Base-by-base conservation (phyloP, 345 rosid genomes). In the Erodium maritimum region DNA sequence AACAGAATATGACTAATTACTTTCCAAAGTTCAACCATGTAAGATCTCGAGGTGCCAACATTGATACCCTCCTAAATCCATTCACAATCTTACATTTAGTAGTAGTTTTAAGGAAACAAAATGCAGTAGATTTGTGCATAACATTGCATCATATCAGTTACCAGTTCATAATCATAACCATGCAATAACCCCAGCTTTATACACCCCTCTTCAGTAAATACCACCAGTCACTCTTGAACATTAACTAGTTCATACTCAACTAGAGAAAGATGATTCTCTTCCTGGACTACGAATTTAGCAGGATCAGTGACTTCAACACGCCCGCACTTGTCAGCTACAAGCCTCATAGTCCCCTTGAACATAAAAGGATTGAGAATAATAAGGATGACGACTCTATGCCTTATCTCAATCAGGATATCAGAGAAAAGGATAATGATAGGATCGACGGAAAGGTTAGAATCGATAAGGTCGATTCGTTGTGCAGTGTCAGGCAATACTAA, bases 311-410 rank as follows among this genome's bases (percentile, higher is more conserved):
- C n/a, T n/a, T n/a, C n/a, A n/a, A n/a, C n/a, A n/a, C n/a, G n/a
- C n/a, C n/a, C n/a, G n/a, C n/a, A 25, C 7, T 25, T 25, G 33
- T 25, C 33, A 25, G 7, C 33, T 7, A 7, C 64, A 3, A 61
- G 20, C 64, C 64, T 61, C 64, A 61, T 61, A 17, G 56, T 61
- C 19, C 64, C 55, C 55, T 61, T 61, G 56, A 61, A 61, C 64
- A 61, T 61, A n/a, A n/a, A n/a, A n/a, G n/a, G n/a, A n/a, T n/a
- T n/a, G n/a, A n/a, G n/a, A n/a, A n/a, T n/a, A n/a, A n/a, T n/a
- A n/a, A n/a, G n/a, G n/a, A n/a, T n/a, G n/a, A n/a, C n/a, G n/a
- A n/a, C n/a, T n/a, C n/a, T n/a, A n/a, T n/a, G n/a, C n/a, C n/a
- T n/a, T n/a, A n/a, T n/a, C n/a, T n/a, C n/a, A n/a, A n/a, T n/a